Evolutionary conservation across 306 rosid genomes (phyloP), one percentile per base, ranked within the genome.

Genomic region (Quercus aquifolioides): DNA sequence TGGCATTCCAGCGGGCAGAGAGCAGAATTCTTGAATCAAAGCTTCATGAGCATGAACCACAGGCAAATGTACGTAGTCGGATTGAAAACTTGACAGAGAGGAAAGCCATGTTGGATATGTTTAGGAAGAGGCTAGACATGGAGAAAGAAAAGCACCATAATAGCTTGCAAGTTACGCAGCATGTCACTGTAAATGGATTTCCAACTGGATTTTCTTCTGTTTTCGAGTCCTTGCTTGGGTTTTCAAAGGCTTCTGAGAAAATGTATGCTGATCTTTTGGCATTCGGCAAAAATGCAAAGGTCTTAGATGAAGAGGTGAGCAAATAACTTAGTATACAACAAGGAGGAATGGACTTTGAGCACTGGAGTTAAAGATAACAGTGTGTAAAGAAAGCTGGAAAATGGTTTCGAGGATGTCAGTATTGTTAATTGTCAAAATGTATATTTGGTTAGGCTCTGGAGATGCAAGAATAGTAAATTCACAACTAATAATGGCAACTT

Each of bases 91-190:
- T 86, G 79, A 71, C 81, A 13, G 95, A 90, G 65, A 92, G 82
- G 87, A 84, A 85, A 73, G 90, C 93, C 73, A 86, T 86, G 69
- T 54, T 95, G 68, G 99, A 95, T 68, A 73, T 81, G 77, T 72
- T 89, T 4, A 75, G 86, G 49, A 86, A 82, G 80, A 95, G 85
- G 81, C 80, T 95, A 11, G 97, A 90, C 33, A 63, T 30, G 6
- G 98, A 92, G 88, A 90, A 88, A 85, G 96, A 88, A 81, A 95
- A 90, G 77, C 98, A 91, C 88, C 86, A 84, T 3, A 81, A 74
- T 35, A 74, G 89, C 86, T 81, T 92, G 88, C 88, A 85, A 84
- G 97, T 89, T 75, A 92, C 98, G 17, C 96, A 84, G 18, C 77
- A 90, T 70, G 84, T 91, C 69, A 90, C 94, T 64, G 59, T 92